Evolutionary conservation across 1,284 basidiomycete species (phyloP).

Genomic region (Volvariella surrecta): DNA sequence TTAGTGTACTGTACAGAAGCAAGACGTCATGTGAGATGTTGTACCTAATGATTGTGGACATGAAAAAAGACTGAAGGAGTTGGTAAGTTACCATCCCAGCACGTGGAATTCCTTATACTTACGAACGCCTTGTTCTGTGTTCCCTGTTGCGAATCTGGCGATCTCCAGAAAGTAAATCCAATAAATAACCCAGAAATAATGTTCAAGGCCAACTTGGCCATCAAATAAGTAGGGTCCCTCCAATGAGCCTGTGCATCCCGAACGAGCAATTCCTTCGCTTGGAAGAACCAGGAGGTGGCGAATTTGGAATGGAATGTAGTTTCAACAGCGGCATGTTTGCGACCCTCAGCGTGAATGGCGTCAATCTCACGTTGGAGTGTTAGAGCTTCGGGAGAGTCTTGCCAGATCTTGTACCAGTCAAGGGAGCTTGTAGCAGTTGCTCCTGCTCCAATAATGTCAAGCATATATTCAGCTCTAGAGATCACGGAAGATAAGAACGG

Average conservation of each 20-base stretch:
- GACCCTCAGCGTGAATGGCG: constrained; percentile 28
- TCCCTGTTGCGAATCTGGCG: constrained; percentile 58
- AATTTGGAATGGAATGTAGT: constrained; percentile 37
- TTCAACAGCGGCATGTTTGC: constrained; percentile 21
- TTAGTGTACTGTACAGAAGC: too few species aligned
- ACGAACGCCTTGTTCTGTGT: too few species aligned
- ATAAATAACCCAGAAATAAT: constrained; percentile 49
- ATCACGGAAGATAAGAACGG: neutral
- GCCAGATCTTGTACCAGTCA: constrained; percentile 39
- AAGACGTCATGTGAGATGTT: too few species aligned
- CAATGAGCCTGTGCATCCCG: constrained; percentile 32
- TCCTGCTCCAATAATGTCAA: constrained; percentile 40
- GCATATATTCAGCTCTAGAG: constrained; percentile 33
- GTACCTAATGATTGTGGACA: too few species aligned
- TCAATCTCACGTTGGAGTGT: constrained; percentile 22
- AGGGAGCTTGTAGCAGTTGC: constrained; percentile 29
- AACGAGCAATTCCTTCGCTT: constrained; percentile 34
- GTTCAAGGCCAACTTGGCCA: constrained; percentile 64
- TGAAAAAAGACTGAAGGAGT: too few species aligned
- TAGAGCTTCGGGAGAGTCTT: constrained; percentile 22
- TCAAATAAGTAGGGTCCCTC: constrained; percentile 63
- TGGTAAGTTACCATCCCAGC: too few species aligned
- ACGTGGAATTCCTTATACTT: too few species aligned
- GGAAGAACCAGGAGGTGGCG: constrained; percentile 38
- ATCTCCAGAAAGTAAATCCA: constrained; percentile 58